Conservation (phyloP, 1,284 basidiomycete species). For the Tylopilus orsonianus region DNA sequence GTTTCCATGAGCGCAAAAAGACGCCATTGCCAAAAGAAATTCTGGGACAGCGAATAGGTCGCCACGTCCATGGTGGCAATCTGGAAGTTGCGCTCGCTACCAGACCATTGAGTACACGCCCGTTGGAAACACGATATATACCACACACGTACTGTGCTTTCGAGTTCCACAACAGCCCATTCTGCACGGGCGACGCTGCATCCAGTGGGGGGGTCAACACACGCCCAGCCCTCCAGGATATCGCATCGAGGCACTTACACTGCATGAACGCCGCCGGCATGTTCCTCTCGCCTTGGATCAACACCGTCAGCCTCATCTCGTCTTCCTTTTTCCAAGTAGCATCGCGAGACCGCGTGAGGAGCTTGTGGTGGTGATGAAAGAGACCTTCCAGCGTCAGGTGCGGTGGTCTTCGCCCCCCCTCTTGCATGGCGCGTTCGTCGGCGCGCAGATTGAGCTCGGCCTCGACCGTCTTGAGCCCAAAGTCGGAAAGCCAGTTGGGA, state of each 20-base stretch:
- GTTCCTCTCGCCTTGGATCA: slow-evolving; percentile 43
- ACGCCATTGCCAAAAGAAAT: slow-evolving; percentile 46
- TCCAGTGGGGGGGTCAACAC: slow-evolving; percentile 5
- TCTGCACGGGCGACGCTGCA: slow-evolving; percentile 13
- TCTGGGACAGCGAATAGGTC: slow-evolving; percentile 44
- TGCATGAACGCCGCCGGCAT: slow-evolving; percentile 44
- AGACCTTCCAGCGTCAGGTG: slow-evolving; percentile 38
- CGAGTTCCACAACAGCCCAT: slow-evolving; percentile 31
- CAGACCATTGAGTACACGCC: not conserved
- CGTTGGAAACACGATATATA: not conserved
- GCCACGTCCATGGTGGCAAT: slow-evolving; percentile 44
- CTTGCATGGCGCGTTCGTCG: slow-evolving; percentile 22
- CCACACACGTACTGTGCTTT: slow-evolving; percentile 27
- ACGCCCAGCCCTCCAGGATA: not conserved
- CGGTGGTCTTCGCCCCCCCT: slow-evolving; percentile 19
- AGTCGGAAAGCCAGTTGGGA: slow-evolving; percentile 46
- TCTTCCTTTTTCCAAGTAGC: slow-evolving; percentile 18
- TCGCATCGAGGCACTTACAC: slow-evolving; percentile 32
- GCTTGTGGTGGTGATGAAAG: slow-evolving; percentile 29
- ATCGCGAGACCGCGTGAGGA: slow-evolving; percentile 20
- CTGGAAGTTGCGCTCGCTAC: slow-evolving; percentile 39
- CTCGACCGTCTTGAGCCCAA: slow-evolving; percentile 41
- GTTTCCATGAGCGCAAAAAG: slow-evolving; percentile 40
- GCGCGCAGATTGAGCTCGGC: slow-evolving; percentile 43
- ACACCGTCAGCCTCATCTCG: slow-evolving; percentile 35